phyloP scores from a whole-genome alignment of 139 green algal species.

The Micromonas commoda region DNA sequence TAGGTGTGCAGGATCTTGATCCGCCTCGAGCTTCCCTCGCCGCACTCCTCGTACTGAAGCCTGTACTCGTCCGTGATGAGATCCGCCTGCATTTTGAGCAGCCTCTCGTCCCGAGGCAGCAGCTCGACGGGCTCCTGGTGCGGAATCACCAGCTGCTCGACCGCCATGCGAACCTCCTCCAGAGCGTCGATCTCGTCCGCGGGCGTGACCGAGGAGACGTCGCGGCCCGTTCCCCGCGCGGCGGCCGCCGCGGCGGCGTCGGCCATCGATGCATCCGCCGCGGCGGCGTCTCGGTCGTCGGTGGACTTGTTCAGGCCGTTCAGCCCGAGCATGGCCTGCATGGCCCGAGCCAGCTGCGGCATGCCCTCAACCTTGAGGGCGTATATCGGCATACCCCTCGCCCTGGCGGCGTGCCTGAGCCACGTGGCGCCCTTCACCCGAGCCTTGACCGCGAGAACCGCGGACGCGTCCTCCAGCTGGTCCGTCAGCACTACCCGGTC shows the following conservation, averaged over 20 bases:
- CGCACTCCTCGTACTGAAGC: not conserved
- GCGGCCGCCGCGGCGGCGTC: no score
- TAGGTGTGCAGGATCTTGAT: not conserved
- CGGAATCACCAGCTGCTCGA: slow-evolving; percentile 11
- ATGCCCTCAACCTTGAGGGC: not conserved
- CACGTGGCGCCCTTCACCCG: slow-evolving; percentile 16
- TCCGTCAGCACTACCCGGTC: not conserved
- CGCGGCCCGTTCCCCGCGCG: no score
- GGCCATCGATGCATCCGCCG: no score
- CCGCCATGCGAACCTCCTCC: not conserved
- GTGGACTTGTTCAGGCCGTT: no score
- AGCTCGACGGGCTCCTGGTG: not conserved
- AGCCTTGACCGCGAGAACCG: slow-evolving; percentile 5
- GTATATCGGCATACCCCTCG: slow-evolving; percentile 18
- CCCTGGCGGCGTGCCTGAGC: not conserved
- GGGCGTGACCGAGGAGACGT: no score
- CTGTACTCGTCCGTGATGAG: not conserved
- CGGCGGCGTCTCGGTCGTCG: not conserved
- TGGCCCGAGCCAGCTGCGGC: not conserved
- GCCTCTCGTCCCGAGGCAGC: not conserved
- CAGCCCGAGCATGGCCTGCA: slow-evolving; percentile 18
- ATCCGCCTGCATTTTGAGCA: not conserved
- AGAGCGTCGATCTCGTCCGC: not conserved
- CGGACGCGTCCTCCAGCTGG: not conserved
- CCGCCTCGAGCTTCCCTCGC: not conserved